Base-by-base conservation (phyloP, 208 protist genomes). In the Leptomonas seymouri region DNA sequence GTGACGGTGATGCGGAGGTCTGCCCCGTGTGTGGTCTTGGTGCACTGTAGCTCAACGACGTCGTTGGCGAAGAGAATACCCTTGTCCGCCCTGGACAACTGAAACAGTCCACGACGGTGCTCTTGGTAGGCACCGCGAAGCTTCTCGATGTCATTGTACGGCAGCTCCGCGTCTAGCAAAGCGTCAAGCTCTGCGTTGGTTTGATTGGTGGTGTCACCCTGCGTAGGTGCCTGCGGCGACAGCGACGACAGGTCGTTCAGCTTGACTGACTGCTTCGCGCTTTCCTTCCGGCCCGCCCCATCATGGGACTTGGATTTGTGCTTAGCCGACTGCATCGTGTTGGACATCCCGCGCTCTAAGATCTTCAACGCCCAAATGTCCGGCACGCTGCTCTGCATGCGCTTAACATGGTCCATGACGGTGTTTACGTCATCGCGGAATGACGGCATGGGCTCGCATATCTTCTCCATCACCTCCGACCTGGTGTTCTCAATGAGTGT, bases 221-320 rank as follows among this genome's bases (percentile, higher is more conserved):
- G 99, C 80, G 99, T 98, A 48, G 74, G 83, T 1, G 97, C 86
- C 45, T 97, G 87, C 77, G 99, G 97, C 81, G 99, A 98, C 25
- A 99, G 75, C 71, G 99, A 97, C 14, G 87, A 80, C 71, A 99
- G 87, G 15, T 98, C 93, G 56, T 77, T 85, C 20, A 71, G 68
- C 39, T 66, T 63, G 65, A 90, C 82, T 18, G 81, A 62, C 31
- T 71, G 49, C 51, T 98, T 81, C 11, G 93, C 66, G 14, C 86
- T 76, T 39, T 39, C 34, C 34, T 39, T 39, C 34, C 34, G 34
- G 34, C 34, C 9, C 34, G 34, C 34, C 34, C 34, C 34, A 44
- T 84, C 51, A 1, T 49, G 28, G 36, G 30, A 39, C 67, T 51
- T 51, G 14, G 57, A 25, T 55, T 71, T 61, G 23, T 46, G 44